Evolutionary conservation across 2,329 filamentous ascomycete genomes (phyloP), one percentile per base, ranked within the genome.

Genomic region (Fusarium sp.): DNA sequence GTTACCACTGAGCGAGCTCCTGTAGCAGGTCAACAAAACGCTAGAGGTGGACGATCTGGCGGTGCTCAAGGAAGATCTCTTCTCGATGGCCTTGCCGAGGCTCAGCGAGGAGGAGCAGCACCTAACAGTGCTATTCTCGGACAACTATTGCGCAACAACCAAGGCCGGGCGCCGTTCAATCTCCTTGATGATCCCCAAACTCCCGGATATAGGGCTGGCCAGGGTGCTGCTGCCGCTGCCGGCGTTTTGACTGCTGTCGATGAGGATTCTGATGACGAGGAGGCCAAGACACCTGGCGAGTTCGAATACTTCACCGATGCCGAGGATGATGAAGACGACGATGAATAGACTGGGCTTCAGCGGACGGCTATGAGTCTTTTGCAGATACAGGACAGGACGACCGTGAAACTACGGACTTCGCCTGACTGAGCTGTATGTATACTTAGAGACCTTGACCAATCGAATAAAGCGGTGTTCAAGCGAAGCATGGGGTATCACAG

Each of bases 201-300:
- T 12, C 73, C 77, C 15, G 74, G 71, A n/a, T 74, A 69, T 15
- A 70, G 70, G 43, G 87, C 89, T 15, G 80, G 78, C 22, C 78
- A 81, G 15, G 89, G 91, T 54, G 90, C 92, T 20, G 90, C 90
- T 0, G 91, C 91, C 0, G 92, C 92, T 0, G 93, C 92, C 0
- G 92, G 91, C 59, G 93, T 97, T 3, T 83, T 97, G 73, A 97
- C 92, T 6, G 91, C 94, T 8, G 89, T 97, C 6, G 95, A 98
- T 75, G 95, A 98, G 80, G 92, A 95, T 75, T 89, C 86, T 12
- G 91, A 93, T 34, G 90, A 88, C 15, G 90, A 92, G 74, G 93
- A 95, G 77, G 93, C 93, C 3, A 83, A 86, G 40, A 79, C 89
- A 9, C 93, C 93, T 8, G 82, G 83, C 14, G 90, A 93, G 54